phyloP scores from a whole-genome alignment of 179 eudicot genomes.

The Spergularia azorica region DNA sequence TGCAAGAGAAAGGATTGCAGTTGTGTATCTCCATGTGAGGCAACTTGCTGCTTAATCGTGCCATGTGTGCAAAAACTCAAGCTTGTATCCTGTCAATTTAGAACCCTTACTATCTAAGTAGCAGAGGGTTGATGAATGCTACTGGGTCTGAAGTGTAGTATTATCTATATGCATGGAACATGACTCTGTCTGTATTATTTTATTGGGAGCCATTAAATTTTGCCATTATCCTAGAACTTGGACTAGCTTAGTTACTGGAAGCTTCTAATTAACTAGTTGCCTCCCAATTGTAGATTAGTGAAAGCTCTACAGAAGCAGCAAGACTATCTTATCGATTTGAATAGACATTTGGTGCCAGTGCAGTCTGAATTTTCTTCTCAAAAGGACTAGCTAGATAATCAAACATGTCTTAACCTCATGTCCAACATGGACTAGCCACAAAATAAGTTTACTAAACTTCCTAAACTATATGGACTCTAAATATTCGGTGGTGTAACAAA shows the following conservation, averaged over 20 bases:
- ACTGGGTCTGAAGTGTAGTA: neutral
- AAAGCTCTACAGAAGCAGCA: neutral
- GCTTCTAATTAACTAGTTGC: neutral
- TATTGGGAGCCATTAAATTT: neutral
- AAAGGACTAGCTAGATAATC: neutral
- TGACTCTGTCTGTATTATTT: neutral
- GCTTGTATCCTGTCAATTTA: too few relatives aligned
- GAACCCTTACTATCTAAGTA: too few relatives aligned
- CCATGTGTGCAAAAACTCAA: too few relatives aligned
- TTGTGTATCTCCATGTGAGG: too few relatives aligned
- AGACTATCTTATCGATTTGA: neutral
- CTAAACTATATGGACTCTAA: too few relatives aligned
- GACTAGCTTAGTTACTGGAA: neutral
- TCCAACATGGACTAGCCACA: neutral
- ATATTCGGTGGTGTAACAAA: neutral
- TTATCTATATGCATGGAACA: neutral
- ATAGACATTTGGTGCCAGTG: neutral
- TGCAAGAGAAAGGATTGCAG: too few relatives aligned
- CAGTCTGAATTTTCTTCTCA: neutral
- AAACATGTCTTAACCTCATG: neutral
- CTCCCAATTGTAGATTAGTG: neutral
- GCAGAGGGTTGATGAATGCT: neutral
- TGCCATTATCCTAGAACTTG: neutral
- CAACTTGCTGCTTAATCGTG: too few relatives aligned
- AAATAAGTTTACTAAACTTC: neutral